phyloP scores from a whole-genome alignment of 2,329 filamentous ascomycete species.

The Ophiostoma quercus region DNA sequence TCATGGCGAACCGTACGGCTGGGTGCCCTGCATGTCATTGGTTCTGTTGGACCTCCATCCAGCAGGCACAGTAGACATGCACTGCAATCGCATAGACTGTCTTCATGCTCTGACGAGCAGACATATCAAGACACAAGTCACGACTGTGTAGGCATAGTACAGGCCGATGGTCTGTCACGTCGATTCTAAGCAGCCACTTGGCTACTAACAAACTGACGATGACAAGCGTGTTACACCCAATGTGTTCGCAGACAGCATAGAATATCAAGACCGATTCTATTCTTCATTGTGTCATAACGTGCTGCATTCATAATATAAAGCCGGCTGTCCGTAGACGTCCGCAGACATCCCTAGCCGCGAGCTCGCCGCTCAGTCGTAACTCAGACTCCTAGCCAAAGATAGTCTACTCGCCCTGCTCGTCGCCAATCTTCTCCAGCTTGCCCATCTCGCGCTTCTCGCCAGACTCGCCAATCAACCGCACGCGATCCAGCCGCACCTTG shows the following conservation, averaged over 20 bases:
- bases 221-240: too few relatives aligned
- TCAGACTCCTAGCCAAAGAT: neutral
- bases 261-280: neutral
- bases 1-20: neutral
- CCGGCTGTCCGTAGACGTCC: neutral
- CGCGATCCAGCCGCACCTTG: conserved; percentile 74
- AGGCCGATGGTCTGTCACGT: too few relatives aligned
- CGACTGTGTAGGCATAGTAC: too few relatives aligned
- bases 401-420: conserved; percentile 34
- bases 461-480: conserved; percentile 77
- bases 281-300: neutral
- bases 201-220: too few relatives aligned
- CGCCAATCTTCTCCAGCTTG: conserved; percentile 89
- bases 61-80: neutral
- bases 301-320: neutral
- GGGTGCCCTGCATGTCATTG: neutral
- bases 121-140: too few relatives aligned
- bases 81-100: too few relatives aligned
- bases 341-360: neutral
- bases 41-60: neutral
- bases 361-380: neutral
- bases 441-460: conserved; percentile 91
- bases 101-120: too few relatives aligned
- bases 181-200: too few relatives aligned
- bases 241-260: too few relatives aligned